Base-by-base conservation (phyloP, 441 rosid genomes). In the Kokia cookei region DNA sequence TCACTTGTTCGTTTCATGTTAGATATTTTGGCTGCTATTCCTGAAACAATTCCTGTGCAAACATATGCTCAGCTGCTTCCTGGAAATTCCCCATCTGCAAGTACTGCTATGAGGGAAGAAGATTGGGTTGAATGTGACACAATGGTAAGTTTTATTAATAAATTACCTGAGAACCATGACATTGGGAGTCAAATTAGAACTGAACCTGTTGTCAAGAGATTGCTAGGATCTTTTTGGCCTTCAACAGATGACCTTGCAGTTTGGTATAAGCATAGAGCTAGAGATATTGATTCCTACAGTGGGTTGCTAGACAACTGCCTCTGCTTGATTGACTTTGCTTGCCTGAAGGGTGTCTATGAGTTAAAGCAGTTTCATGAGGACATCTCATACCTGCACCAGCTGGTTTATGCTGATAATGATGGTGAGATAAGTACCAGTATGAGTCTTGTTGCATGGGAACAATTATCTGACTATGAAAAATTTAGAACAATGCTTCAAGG, bases 111-210 rank as follows among this genome's bases (percentile, higher is more conserved):
- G 80, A 94, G 99, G 84, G 93, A 90, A 86, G 97, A 89, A 83
- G 99, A 96, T 85, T 96, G 99, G 99, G 91, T 96, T 86, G 99
- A 96, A 86, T 90, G 98, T 79, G 94, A 88, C 80, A 86, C 79
- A 83, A 91, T 88, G 98, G 85, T 86, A 37, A 79, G 57, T 58
- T 94, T 81, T 81, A 84, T 93, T 14, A 86, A 79, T 51, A 87
- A 74, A 66, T 77, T 88, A 76, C 91, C 93, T n/a, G 84, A 80
- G 79, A 85, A 79, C 76, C 77, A 76, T 68, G 89, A 88, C 78
- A 83, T 77, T 22, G 79, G 67, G 64, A 65, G 76, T 76, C 90
- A 81, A 78, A 81, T 90, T 75, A 87, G 88, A 82, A 96, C 98
- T 43, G 98, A 96, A 84, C 88, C 90, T 68, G 82, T 96, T 80